Base-by-base conservation (phyloP, 1,139 yeast species). In the Spathaspora sp. region DNA sequence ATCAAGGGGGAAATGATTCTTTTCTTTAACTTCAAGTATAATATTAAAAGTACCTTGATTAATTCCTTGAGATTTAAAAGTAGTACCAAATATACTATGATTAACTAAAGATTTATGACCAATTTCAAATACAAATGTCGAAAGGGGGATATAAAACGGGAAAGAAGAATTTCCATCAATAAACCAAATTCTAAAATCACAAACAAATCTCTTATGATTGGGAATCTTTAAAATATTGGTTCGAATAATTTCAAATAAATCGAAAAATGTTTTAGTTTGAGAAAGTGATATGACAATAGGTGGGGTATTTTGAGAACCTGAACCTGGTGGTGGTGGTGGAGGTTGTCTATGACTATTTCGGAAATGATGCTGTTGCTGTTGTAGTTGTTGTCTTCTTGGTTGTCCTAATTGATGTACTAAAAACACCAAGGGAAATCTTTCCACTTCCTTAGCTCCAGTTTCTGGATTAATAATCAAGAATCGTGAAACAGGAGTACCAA, bases 361-460 rank as follows among this genome's bases (percentile, higher is more conserved):
- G 24, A 52, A 47, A 44, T 52, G 50, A 7, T n/a, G n/a, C n/a
- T n/a, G n/a, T n/a, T n/a, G 46, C 52, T 23, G 44, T 41, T 1
- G 48, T 48, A 26, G 46, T 17, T 44, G 47, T 16, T 49, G 56
- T 41, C 49, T 56, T 9, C 20, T 13, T 13, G 26, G 39, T 15
- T 18, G 27, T 1, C 72, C 64, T 39, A 84, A 58, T 41, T 76
- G 71, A 56, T 84, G 89, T 3, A 84, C 61, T 15, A 68, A 58
- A 48, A 84, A 80, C 16, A 63, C 59, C 1, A 83, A 77, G 25
- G 82, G 84, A 47, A 68, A 68, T 43, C 76, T 68, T 56, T 85
- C 90, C 26, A 86, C 70, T 15, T 67, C 68, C 33, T 70, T 60
- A 9, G 61, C 53, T 0, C 76, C 78, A 7, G 70, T 64, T 11